Evolutionary conservation across 2,329 filamentous ascomycete genomes (phyloP), one percentile per base, ranked within the genome.

Genomic region (Phoma sp.): DNA sequence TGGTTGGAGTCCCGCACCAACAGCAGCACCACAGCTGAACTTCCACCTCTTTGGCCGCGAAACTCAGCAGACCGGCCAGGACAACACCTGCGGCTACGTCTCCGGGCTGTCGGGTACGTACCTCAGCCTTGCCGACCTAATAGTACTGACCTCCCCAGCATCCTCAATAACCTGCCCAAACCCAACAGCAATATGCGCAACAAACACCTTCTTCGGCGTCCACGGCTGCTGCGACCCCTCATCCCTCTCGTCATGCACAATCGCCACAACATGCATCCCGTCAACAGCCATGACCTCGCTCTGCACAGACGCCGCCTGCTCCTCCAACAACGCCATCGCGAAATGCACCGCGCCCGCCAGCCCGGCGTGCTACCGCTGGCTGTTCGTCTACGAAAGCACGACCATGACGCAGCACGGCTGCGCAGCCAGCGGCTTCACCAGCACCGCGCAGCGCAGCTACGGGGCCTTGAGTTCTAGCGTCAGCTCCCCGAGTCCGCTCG

Each of bases 151-250:
- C 7, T 1, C 9, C 13, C 39, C 40, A 75, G 72, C 58, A 45
- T 63, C 58, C 9, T 63, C 71, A 17, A 52, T 74, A 54, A 73
- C 71, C 15, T 75, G 72, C 35, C 57, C 60, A 27, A 63, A 65
- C 35, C 44, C 60, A 1, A 60, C 57, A 31, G 51, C 61, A 24
- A 60, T 68, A 31, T 75, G 73, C 58, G 72, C 72, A 29, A 74
- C 72, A 43, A 74, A 74, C 51, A 67, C 63, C 6, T 59, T 53
- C 50, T 63, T 64, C 15, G 70, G 65, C 37, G 67, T 69, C 4
- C 71, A 74, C 32, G 72, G 72, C 43, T 75, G 73, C 61, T 75
- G 73, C 57, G 52, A 72, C 39, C 57, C 65, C 0, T 31, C 50
- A 1, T 39, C 58, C 7, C 55, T 70, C 2, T 46, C 61, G 0